Evolutionary conservation across 768 basidiomycete species (phyloP).

Genomic region (Pisolithus tinctorius): DNA sequence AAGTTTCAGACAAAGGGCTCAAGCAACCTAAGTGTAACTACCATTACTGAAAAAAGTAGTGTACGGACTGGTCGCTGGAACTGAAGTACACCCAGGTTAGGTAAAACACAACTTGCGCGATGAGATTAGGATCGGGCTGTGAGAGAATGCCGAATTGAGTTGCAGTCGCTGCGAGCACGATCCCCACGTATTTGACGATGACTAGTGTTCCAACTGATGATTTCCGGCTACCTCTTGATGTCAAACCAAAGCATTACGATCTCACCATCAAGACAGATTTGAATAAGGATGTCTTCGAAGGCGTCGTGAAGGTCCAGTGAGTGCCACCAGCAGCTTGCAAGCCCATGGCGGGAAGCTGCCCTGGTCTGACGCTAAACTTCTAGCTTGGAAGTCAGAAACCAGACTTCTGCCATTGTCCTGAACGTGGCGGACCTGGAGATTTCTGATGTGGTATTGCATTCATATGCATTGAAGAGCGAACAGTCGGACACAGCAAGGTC

Average conservation of each 20-base stretch:
- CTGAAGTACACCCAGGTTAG: no score
- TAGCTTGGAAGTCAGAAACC: slow-evolving; percentile 58
- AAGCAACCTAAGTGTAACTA: no score
- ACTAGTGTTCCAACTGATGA: neutral
- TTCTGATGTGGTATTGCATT: slow-evolving; percentile 47
- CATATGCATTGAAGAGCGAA: slow-evolving; percentile 45
- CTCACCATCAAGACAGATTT: slow-evolving; percentile 79
- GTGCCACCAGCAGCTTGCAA: slow-evolving; percentile 13
- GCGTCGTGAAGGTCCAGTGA: slow-evolving; percentile 66
- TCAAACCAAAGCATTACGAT: slow-evolving; percentile 73
- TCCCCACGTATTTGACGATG: slow-evolving; percentile 9
- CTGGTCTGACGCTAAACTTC: neutral
- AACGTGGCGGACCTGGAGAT: slow-evolving; percentile 60
- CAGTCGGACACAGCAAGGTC: slow-evolving; percentile 39
- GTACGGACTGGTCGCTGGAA: no score
- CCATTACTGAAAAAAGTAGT: no score
- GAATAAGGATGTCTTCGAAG: slow-evolving; percentile 65
- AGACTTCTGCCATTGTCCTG: slow-evolving; percentile 57
- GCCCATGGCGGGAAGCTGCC: neutral
- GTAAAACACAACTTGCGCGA: no score
- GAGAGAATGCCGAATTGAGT: no score
- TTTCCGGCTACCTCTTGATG: slow-evolving; percentile 56
- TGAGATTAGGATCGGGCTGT: no score
- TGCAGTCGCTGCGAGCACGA: neutral
- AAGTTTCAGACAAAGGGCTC: no score